Percentiles rank a stretch among this genome's conserved stretches.
These are phyloP conservation scores for Xylariales sp. DNA, from an alignment of 2,329 filamentous ascomycete species.

Conservation along the genomic window DNA sequence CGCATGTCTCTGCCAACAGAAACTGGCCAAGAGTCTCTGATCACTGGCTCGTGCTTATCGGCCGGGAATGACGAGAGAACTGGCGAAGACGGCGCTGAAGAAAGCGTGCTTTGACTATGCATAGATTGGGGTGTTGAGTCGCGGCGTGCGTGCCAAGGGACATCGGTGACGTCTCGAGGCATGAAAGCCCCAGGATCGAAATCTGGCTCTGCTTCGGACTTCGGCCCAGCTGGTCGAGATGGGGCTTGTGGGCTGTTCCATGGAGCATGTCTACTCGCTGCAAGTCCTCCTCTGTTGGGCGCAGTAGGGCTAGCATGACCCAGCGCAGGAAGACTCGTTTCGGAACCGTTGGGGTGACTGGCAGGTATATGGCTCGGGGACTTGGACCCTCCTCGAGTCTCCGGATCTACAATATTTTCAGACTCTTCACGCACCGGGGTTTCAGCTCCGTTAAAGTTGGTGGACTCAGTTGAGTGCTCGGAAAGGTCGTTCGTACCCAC, in stretches of 20 bases:
- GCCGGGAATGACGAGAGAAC: constrained; percentile 18
- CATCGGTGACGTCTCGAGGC: constrained; percentile 28
- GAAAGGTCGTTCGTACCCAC: too few relatives aligned
- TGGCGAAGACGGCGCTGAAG: constrained; percentile 29
- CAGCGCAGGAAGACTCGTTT: constrained; percentile 5
- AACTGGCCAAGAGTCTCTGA: constrained; percentile 27
- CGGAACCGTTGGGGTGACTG: background rate
- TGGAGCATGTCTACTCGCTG: constrained; percentile 1
- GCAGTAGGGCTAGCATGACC: background rate
- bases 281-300: constrained; percentile 5
- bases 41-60: constrained; percentile 28
- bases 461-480: background rate
- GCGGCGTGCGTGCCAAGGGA: constrained; percentile 26
- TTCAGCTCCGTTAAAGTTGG: background rate
- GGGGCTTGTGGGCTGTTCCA: background rate
- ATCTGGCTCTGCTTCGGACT: constrained; percentile 7
- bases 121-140: constrained; percentile 30
- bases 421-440: background rate
- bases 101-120: constrained; percentile 30
- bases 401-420: background rate
- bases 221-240: background rate
- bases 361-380: constrained; percentile 4
- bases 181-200: constrained; percentile 16
- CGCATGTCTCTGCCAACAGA: constrained; percentile 13
- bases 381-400: background rate